A percentile compares a stretch with the other conserved stretches of the same genome.
phyloP scores from a whole-genome alignment of 371 early-diverging fungal genomes.

The Lichtheimia hyalospora region DNA sequence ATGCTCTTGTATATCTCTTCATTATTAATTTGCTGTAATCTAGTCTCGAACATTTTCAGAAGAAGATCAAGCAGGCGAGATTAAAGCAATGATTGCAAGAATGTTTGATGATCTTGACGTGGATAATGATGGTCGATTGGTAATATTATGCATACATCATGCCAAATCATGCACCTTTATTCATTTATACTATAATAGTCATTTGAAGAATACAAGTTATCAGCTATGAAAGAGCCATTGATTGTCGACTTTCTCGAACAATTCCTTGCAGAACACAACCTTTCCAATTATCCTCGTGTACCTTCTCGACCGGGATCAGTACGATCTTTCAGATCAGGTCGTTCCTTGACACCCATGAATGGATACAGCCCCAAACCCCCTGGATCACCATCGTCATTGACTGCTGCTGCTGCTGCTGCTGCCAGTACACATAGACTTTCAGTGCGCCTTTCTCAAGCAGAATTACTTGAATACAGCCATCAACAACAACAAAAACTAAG shows the following conservation, averaged over 20 bases:
- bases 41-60: conserved; percentile 67
- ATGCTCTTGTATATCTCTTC: neutral
- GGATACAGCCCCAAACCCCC: conserved; percentile 10
- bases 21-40: neutral
- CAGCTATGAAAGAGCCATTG: conserved; percentile 84
- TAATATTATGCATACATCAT: conserved; percentile 24
- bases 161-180: too few species aligned
- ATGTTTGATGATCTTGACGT: conserved; percentile 86
- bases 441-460: conserved; percentile 37
- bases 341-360: conserved; percentile 21
- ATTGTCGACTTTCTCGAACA: conserved; percentile 79
- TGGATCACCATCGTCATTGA: conserved; percentile 17
- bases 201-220: conserved; percentile 77
- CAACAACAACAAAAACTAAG: conserved; percentile 25
- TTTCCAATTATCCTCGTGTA: conserved; percentile 39
- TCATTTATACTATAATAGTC: conserved; percentile 52
- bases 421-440: conserved; percentile 18
- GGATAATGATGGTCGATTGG: conserved; percentile 78
- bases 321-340: conserved; percentile 31
- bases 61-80: conserved; percentile 69
- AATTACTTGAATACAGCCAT: conserved; percentile 39
- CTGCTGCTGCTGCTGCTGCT: neutral
- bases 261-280: conserved; percentile 60
- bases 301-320: conserved; percentile 52
- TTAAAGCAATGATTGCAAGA: conserved; percentile 63